Evolutionary conservation across 257 asterid species (phyloP).

Genomic region (Solanum sitiens): DNA sequence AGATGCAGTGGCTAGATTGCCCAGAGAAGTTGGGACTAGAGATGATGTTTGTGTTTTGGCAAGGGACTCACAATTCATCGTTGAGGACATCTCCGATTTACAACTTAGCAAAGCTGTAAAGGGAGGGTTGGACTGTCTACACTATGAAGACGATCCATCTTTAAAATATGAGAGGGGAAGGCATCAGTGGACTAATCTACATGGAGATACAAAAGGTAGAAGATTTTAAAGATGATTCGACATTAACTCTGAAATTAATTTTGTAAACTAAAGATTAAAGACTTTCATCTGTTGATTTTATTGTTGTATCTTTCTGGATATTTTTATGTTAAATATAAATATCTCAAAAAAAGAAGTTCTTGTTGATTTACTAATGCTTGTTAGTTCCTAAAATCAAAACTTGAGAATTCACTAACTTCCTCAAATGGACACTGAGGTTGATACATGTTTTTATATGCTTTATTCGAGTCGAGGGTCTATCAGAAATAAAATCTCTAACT

Average conservation of each 20-base stretch:
- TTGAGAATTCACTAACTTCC: no score
- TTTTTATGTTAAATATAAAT: no score
- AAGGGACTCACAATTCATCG: constrained; percentile 85
- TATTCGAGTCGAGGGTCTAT: no score
- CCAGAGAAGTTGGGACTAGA: constrained; percentile 87
- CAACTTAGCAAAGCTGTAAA: constrained; percentile 84
- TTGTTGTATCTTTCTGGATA: no score
- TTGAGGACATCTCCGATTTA: constrained; percentile 75
- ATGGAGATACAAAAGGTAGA: constrained; percentile 80
- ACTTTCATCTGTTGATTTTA: no score
- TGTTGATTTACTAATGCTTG: no score
- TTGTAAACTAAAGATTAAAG: no score
- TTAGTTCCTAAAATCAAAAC: no score
- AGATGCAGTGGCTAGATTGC: constrained; percentile 95
- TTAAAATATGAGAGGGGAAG: constrained; percentile 42
- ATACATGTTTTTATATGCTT: no score
- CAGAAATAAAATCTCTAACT: no score
- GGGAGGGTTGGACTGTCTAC: constrained; percentile 87
- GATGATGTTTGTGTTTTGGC: constrained; percentile 84
- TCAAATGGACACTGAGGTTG: no score
- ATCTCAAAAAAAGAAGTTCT: no score
- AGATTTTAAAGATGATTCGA: constrained; percentile 88
- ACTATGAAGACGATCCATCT: constrained; percentile 87
- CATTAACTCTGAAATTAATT: constrained; percentile 9
- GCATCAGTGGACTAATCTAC: constrained; percentile 77